Evolutionary conservation across 495 filamentous ascomycete genomes (phyloP).

Genomic region (Penicillium ochrochloron): DNA sequence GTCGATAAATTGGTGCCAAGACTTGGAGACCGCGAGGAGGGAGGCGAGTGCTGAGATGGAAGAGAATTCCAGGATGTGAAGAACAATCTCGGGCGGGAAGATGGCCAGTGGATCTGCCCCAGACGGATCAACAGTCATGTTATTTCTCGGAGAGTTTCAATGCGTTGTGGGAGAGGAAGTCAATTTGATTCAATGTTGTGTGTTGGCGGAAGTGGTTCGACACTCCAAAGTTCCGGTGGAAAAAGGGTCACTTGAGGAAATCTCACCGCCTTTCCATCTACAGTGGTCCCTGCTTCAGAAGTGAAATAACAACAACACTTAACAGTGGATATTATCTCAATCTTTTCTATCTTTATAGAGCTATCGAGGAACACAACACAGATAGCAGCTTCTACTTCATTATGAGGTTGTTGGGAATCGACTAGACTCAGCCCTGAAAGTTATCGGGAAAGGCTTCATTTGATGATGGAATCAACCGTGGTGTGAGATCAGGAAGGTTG

Average conservation of each 20-base stretch:
- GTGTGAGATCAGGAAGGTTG: constrained; percentile 41
- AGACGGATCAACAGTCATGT: neutral
- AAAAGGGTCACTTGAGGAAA: too few relatives aligned
- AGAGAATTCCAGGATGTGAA: constrained; percentile 43
- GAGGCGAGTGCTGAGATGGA: constrained; percentile 39
- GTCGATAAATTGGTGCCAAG: constrained; percentile 49
- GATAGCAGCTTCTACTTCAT: too few relatives aligned
- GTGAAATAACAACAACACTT: too few relatives aligned
- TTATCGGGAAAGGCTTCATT: constrained; percentile 29
- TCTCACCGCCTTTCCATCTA: neutral
- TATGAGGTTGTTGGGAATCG: too few relatives aligned
- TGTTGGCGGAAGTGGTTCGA: neutral
- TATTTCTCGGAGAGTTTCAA: neutral
- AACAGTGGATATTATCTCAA: too few relatives aligned
- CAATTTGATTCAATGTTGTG: too few relatives aligned
- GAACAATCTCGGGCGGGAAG: constrained; percentile 44
- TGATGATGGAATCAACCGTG: constrained; percentile 49
- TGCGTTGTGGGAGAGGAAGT: neutral
- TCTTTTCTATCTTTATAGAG: too few relatives aligned
- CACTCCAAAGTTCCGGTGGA: too few relatives aligned
- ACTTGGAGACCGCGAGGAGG: constrained; percentile 39
- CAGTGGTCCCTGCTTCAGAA: too few relatives aligned
- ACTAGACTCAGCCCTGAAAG: neutral
- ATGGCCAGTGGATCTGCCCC: constrained; percentile 38
- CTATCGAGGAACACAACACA: neutral